phyloP scores from a whole-genome alignment of 2,329 filamentous ascomycete genomes.

The Coniella vitis region DNA sequence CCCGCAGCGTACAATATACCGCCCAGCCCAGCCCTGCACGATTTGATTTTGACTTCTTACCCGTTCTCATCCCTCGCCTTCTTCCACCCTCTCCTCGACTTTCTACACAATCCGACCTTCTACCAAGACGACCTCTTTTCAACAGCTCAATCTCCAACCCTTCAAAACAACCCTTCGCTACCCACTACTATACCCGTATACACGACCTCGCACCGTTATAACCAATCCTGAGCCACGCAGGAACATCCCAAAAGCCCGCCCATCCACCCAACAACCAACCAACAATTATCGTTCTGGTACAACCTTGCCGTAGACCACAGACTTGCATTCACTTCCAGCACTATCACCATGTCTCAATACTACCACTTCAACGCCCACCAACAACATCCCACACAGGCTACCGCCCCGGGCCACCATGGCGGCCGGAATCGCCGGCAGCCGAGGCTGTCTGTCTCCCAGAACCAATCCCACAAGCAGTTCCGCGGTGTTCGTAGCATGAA shows the following conservation, averaged over 20 bases:
- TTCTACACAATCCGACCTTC: neutral
- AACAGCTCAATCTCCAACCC: neutral
- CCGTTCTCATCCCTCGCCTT: neutral
- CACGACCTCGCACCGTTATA: neutral
- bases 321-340: neutral
- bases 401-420: slow-evolving; percentile 60
- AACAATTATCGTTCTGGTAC: neutral
- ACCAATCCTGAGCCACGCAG: slow-evolving; percentile 3
- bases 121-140: neutral
- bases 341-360: slow-evolving; percentile 50
- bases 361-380: slow-evolving; percentile 58
- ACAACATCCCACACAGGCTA: slow-evolving; percentile 48
- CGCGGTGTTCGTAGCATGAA: slow-evolving; percentile 80
- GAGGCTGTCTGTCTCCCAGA: slow-evolving; percentile 72
- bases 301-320: neutral
- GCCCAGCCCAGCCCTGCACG: neutral
- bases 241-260: neutral
- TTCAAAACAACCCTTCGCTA: neutral
- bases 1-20: slow-evolving; percentile 1
- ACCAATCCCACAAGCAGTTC: slow-evolving; percentile 72
- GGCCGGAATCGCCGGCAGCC: slow-evolving; percentile 81
- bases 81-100: neutral
- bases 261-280: slow-evolving; percentile 1
- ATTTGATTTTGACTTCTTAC: neutral
- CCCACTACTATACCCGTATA: neutral